Conservation (phyloP, 805 yeast species). For the Debaryomyces hansenii region DNA sequence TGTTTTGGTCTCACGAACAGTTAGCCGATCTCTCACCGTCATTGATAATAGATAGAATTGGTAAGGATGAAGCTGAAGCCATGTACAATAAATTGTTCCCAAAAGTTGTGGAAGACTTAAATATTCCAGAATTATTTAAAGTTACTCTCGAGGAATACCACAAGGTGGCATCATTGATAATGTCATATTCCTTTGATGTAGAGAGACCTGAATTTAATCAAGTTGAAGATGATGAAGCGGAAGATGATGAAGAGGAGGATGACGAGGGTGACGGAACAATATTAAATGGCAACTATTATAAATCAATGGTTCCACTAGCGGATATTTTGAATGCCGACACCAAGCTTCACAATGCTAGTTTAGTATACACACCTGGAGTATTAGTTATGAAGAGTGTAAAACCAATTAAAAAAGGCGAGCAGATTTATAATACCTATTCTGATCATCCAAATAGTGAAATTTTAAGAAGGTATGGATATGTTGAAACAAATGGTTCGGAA, state of each 20-base stretch:
- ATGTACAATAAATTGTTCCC: constrained; percentile 53
- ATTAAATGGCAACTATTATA: constrained; percentile 42
- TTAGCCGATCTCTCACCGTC: constrained; percentile 64
- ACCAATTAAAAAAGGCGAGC: constrained; percentile 62
- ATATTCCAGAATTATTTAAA: constrained; percentile 24
- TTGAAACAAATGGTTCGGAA: constrained; percentile 69
- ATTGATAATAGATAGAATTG: constrained; percentile 65
- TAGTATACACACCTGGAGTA: constrained; percentile 48
- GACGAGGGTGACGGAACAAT: constrained; percentile 14
- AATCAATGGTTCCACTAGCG: constrained; percentile 92
- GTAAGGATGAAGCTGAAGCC: constrained; percentile 62
- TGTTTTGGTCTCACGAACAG: constrained; percentile 77
- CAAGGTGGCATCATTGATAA: constrained; percentile 72
- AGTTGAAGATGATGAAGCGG: constrained; percentile 24
- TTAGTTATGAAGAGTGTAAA: constrained; percentile 73
- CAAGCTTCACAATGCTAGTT: constrained; percentile 67
- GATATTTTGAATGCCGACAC: constrained; percentile 90
- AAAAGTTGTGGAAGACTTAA: constrained; percentile 32
- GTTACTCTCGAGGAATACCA: constrained; percentile 60
- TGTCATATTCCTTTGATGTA: constrained; percentile 92
- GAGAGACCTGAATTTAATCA: constrained; percentile 22
- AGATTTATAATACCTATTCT: constrained; percentile 85
- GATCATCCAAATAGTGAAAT: constrained; percentile 91
- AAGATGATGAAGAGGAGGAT: constrained; percentile 17
- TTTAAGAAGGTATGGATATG: constrained; percentile 87